Evolutionary conservation across 2,329 filamentous ascomycete genomes (phyloP), one percentile per base, ranked within the genome.

Genomic region (Xylaria sp.): DNA sequence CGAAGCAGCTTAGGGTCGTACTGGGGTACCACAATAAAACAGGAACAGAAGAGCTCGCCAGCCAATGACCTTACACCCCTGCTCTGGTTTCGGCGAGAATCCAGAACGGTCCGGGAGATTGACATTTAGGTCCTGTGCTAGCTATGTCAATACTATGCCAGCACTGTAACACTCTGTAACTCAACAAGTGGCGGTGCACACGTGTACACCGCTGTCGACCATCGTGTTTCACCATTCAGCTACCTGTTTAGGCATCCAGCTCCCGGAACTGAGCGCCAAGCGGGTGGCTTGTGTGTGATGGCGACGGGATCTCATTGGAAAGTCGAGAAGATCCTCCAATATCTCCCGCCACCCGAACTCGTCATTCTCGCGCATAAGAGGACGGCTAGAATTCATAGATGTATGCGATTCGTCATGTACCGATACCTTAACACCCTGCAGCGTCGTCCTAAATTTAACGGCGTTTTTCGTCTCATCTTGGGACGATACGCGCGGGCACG

Each of bases 101-200:
- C 52, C 37, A 34, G 18, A 37, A n/a, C 3, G 28, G 58, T 58
- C 62, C 58, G 61, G 59, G 58, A 48, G 54, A 63, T 54, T 52
- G 37, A 50, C 32, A 51, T 48, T 61, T 57, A 65, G 69, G 64
- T 68, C 67, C 59, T 58, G 20, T 23, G 8, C 9, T 50, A 23
- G 10, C 3, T 23, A 48, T 48, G 46, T 48, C 46, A 48, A 18
- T 9, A 20, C 18, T 2, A 28, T 25, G 20, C 20, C 8, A 9
- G 18, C 20, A 50, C 50, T 28, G 41, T 28, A 23, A 28, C 13
- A 12, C 4, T 37, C 34, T 52, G 50, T 13, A 39, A 23, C 63
- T 64, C 68, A 72, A 20, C 32, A 28, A 74, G 76, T 78, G 76
- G 76, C 76, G 76, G 76, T 78, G 76, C 76, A 72, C 65, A 73